These are phyloP conservation scores for Beauveria rudraprayagi DNA, from an alignment of 2,329 filamentous ascomycete genomes.

Conservation along the genomic window DNA sequence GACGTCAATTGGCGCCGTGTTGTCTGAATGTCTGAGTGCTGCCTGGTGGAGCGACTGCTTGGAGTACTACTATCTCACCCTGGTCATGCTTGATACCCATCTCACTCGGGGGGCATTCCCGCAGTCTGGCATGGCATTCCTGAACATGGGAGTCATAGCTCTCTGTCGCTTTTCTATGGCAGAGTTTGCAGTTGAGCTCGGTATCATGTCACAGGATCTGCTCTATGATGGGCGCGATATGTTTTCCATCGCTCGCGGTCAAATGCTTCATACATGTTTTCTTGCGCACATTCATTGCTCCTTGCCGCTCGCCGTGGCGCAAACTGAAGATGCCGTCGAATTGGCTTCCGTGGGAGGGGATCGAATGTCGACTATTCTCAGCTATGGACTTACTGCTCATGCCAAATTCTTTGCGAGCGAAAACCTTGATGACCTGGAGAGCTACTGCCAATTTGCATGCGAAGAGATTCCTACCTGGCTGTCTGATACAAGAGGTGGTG, in stretches of 20 bases:
- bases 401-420: slow-evolving; percentile 64
- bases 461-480: slow-evolving; percentile 68
- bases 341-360: slow-evolving; percentile 60
- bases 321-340: slow-evolving; percentile 59
- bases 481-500: slow-evolving; percentile 62
- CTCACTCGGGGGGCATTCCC: slow-evolving; percentile 57
- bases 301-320: slow-evolving; percentile 47
- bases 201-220: slow-evolving; percentile 53
- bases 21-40: slow-evolving; percentile 61
- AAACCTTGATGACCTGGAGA: slow-evolving; percentile 60
- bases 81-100: slow-evolving; percentile 60
- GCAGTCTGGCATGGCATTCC: slow-evolving; percentile 60
- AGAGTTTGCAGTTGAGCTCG: slow-evolving; percentile 57
- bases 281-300: slow-evolving; percentile 61
- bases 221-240: slow-evolving; percentile 55
- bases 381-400: slow-evolving; percentile 58
- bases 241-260: slow-evolving; percentile 59
- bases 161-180: slow-evolving; percentile 64
- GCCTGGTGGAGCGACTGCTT: slow-evolving; percentile 67
- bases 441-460: slow-evolving; percentile 62
- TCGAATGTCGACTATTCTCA: slow-evolving; percentile 62
- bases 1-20: slow-evolving; percentile 58
- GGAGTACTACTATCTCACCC: slow-evolving; percentile 62
- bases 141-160: slow-evolving; percentile 60
- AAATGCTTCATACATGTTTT: slow-evolving; percentile 62